phyloP scores from a whole-genome alignment of 1,139 yeast species.

The Zygoascus hellenicus region DNA sequence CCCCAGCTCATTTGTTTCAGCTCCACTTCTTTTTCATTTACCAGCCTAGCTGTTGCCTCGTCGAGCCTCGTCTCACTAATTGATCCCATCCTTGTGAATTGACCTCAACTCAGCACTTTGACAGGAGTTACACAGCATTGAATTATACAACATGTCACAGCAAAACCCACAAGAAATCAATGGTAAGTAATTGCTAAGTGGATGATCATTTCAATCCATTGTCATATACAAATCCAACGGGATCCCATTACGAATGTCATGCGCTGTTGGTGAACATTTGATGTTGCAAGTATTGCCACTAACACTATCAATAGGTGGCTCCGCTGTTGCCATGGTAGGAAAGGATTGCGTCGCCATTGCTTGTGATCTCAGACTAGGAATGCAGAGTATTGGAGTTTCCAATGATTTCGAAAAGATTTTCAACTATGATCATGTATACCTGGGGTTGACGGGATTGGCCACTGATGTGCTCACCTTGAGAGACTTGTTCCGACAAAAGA shows the following conservation, averaged over 20 bases:
- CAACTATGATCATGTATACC: constrained; percentile 73
- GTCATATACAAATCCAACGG: no score
- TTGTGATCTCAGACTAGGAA: constrained; percentile 88
- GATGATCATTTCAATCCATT: background rate
- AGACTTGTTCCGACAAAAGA: constrained; percentile 76
- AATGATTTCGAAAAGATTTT: constrained; percentile 91
- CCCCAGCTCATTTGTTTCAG: no score
- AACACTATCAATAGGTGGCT: constrained; percentile 53
- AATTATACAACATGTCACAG: constrained; percentile 26
- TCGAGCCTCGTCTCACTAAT: no score
- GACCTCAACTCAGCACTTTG: no score
- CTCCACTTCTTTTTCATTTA: no score
- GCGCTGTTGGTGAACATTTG: background rate
- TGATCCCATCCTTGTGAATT: no score
- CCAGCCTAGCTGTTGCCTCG: no score
- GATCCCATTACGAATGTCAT: no score
- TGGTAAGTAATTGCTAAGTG: constrained; percentile 22
- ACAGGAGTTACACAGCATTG: no score
- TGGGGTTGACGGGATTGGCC: constrained; percentile 94
- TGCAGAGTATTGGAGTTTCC: constrained; percentile 86
- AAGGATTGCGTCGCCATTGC: constrained; percentile 98
- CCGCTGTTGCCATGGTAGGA: constrained; percentile 98
- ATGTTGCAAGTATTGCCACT: constrained; percentile 7
- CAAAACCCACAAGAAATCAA: constrained; percentile 30
- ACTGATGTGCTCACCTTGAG: constrained; percentile 83